Evolutionary conservation across 2,329 filamentous ascomycete genomes (phyloP), one percentile per base, ranked within the genome.

Genomic region (Paecilomyces sp.): DNA sequence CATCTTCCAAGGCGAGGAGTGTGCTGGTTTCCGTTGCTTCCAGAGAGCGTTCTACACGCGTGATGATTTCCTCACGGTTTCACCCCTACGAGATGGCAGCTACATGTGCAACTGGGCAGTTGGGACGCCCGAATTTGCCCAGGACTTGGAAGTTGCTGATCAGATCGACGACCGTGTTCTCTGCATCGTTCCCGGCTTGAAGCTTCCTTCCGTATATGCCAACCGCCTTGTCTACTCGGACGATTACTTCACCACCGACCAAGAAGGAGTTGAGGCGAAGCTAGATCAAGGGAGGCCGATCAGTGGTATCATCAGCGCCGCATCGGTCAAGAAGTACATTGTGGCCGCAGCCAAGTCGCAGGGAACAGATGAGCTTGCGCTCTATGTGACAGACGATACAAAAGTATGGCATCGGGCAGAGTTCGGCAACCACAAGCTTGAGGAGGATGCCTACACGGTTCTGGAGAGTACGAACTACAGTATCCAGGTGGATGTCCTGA

Each of bases 381-480:
- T 99, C 58, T 99, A 90, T 73, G 88, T 97, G 59, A 92, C 91
- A 9, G 86, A 90, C 66, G 91, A 99, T 72, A 88, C 90, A 12
- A 80, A 86, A 57, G 87, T 83, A 58, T 99, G 94, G 94, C 92
- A 97, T 73, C 87, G 92, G 57, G 93, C 93, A 61, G 85, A 96
- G 70, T 97, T 99, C 74, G 88, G 86, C 53, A 88, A 90, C 62
- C 92, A 96, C 73, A 90, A 92, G 68, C 83, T 91, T 62, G 89
- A 96, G 72, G 85, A 93, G 71, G 83, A 86, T 67, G 91, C 90
- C 2, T 99, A 97, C 74, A 99, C 94, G 0, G 84, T 99, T 55
- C 82, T 99, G 50, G 93, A 97, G 76, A 94, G 92, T 69, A 97
- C 94, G 51, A 93, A 96, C 71, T 97, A 99, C 79, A 97, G 93